Evolutionary conservation across 805 yeast genomes (phyloP).

Genomic region (Starmerella gropengiesseri): DNA sequence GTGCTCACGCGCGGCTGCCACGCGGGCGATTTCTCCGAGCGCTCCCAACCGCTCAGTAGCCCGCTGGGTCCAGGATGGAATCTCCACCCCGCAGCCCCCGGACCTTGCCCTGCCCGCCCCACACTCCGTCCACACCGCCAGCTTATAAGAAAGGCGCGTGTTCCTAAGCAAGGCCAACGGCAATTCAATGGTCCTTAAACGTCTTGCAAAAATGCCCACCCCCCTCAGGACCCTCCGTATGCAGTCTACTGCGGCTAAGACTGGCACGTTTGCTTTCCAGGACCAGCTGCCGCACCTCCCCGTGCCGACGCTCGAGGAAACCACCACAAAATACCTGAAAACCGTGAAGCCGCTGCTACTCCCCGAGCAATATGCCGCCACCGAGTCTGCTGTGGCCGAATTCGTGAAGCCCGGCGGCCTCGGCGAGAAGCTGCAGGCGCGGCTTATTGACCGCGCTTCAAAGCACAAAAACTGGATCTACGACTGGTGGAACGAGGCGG

Average conservation of each 20-base stretch:
- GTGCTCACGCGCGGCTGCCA: too few relatives aligned
- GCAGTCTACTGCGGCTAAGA: slow-evolving; percentile 31
- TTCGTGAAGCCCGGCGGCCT: slow-evolving; percentile 52
- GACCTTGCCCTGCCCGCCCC: slow-evolving; percentile 8
- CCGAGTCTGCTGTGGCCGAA: slow-evolving; percentile 49
- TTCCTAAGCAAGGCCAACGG: not conserved
- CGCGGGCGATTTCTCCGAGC: too few relatives aligned
- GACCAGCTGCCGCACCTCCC: slow-evolving; percentile 70
- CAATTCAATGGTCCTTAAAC: slow-evolving; percentile 6
- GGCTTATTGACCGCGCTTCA: slow-evolving; percentile 48
- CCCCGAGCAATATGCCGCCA: slow-evolving; percentile 42
- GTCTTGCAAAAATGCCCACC: slow-evolving; percentile 5
- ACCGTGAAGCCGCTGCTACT: slow-evolving; percentile 59
- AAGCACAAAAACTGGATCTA: slow-evolving; percentile 74
- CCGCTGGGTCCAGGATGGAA: too few relatives aligned
- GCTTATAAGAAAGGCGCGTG: too few relatives aligned
- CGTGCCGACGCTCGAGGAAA: slow-evolving; percentile 67
- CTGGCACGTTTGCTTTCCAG: slow-evolving; percentile 56
- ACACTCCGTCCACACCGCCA: too few relatives aligned
- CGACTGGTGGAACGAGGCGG: slow-evolving; percentile 88
- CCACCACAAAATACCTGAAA: slow-evolving; percentile 56
- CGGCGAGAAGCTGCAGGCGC: slow-evolving; percentile 57
- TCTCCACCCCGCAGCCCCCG: too few relatives aligned
- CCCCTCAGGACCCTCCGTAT: slow-evolving; percentile 14
- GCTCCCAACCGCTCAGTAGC: too few relatives aligned